Conservation (phyloP, 1,284 basidiomycete genomes). For the Moesziomyces sp. region DNA sequence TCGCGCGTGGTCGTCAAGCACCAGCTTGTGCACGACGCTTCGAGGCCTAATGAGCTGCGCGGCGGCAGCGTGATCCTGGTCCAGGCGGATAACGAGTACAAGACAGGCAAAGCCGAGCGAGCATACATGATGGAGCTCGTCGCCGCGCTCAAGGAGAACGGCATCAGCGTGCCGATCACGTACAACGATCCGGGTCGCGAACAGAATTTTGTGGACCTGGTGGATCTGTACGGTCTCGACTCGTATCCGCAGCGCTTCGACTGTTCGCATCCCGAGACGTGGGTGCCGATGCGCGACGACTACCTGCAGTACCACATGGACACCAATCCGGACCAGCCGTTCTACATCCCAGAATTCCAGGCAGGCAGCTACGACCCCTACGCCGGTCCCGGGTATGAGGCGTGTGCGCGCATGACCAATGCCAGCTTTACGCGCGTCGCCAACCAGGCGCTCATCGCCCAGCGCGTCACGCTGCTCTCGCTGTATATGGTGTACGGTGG, state of each 20-base stretch:
- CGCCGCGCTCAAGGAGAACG: conserved; percentile 30
- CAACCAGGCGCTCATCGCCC: conserved; percentile 34
- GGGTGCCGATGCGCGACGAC: conserved; percentile 69
- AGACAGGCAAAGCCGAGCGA: conserved; percentile 51
- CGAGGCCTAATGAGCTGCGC: conserved; percentile 4
- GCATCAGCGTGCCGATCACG: conserved; percentile 50
- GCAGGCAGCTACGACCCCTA: conserved; percentile 65
- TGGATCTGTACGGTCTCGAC: conserved; percentile 74
- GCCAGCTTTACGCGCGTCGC: conserved; percentile 44
- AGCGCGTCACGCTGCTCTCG: conserved; percentile 64
- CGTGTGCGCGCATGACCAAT: conserved; percentile 43
- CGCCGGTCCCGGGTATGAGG: conserved; percentile 43
- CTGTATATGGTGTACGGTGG: conserved; percentile 79
- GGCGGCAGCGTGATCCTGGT: conserved; percentile 54
- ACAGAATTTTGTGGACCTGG: conserved; percentile 60
- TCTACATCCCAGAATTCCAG: conserved; percentile 75
- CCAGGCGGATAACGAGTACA: conserved; percentile 67
- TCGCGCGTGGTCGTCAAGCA: conserved; percentile 74
- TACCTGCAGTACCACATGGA: conserved; percentile 45
- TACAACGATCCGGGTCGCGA: conserved; percentile 54
- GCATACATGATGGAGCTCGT: conserved; percentile 44
- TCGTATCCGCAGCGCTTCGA: conserved; percentile 78
- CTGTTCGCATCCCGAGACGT: conserved; percentile 75
- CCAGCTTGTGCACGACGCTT: conserved; percentile 72
- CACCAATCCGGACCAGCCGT: conserved; percentile 74